phyloP scores from a whole-genome alignment of 176 grass and related monocot genomes.

The Microstegium vimineum region DNA sequence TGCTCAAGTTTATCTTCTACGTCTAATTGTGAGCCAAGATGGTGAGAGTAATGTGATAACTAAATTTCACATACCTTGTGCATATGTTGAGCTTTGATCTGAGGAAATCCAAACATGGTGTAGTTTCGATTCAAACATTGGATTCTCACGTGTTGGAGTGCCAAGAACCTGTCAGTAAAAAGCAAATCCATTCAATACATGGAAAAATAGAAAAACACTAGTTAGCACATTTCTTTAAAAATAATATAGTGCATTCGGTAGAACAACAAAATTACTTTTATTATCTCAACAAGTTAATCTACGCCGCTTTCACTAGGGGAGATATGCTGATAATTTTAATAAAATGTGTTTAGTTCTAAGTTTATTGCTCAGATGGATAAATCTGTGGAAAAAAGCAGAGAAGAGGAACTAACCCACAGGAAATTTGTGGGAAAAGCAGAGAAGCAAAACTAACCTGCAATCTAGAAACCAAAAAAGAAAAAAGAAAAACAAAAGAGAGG shows the following conservation, averaged over 20 bases:
- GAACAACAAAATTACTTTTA: not conserved
- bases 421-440: no score
- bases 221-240: constrained; percentile 4
- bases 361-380: not conserved
- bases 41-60: no score
- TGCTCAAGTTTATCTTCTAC: no score
- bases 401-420: constrained; percentile 40
- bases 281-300: constrained; percentile 22
- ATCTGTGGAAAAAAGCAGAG: not conserved
- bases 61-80: no score
- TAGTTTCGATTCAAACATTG: no score
- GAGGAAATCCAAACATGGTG: no score
- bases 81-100: no score
- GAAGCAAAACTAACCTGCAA: no score
- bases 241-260: not conserved
- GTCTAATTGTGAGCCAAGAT: no score
- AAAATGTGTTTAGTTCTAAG: constrained; percentile 1
- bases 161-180: constrained; percentile 48
- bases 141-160: no score
- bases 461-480: no score
- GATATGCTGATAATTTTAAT: constrained; percentile 35
- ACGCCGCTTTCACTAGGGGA: constrained; percentile 69
- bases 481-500: no score
- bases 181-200: constrained; percentile 2
- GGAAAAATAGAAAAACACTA: not conserved